These are phyloP conservation scores for Alternaria sp. DNA, from an alignment of 2,329 filamentous ascomycete genomes.

Conservation along the genomic window DNA sequence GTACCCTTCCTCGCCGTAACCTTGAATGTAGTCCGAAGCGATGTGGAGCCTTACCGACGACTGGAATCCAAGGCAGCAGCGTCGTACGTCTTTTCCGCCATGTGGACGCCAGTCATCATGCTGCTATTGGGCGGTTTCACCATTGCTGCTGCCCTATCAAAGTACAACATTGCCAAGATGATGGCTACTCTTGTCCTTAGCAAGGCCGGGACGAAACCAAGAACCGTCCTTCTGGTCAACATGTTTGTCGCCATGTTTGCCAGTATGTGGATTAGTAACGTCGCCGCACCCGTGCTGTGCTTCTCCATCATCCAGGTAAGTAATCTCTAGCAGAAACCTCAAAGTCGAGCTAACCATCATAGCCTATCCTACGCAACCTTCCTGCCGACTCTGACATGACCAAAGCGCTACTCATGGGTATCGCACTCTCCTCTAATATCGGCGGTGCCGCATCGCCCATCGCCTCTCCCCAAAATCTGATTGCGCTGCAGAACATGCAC, in stretches of 20 bases:
- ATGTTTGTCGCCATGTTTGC: conserved; percentile 99
- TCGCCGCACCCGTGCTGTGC: conserved; percentile 94
- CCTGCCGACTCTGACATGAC: conserved; percentile 91
- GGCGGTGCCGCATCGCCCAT: conserved; percentile 97
- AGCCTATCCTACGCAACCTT: conserved; percentile 93
- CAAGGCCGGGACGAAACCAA: conserved; percentile 91
- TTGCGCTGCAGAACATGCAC: conserved; percentile 94
- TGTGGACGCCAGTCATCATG: conserved; percentile 99
- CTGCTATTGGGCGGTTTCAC: conserved; percentile 94
- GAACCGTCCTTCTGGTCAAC: conserved; percentile 90
- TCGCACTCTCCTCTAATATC: conserved; percentile 93
- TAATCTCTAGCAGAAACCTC: fast-evolving
- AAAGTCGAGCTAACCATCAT: conserved; percentile 19
- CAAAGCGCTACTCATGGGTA: conserved; percentile 93
- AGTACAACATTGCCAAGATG: conserved; percentile 97
- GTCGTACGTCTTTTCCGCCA: conserved; percentile 85
- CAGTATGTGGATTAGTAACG: conserved; percentile 99
- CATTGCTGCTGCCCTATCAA: conserved; percentile 91
- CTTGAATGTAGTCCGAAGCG: conserved; percentile 81
- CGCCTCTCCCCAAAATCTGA: conserved; percentile 95
- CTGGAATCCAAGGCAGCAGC: conserved; percentile 84
- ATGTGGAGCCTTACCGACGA: conserved; percentile 72
- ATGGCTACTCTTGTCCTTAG: conserved; percentile 96
- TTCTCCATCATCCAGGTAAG: conserved; percentile 94
- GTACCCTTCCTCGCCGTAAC: conserved; percentile 94